These are phyloP conservation scores for Mytilinidion resinicola DNA, from an alignment of 495 filamentous ascomycete species.

Conservation along the genomic window DNA sequence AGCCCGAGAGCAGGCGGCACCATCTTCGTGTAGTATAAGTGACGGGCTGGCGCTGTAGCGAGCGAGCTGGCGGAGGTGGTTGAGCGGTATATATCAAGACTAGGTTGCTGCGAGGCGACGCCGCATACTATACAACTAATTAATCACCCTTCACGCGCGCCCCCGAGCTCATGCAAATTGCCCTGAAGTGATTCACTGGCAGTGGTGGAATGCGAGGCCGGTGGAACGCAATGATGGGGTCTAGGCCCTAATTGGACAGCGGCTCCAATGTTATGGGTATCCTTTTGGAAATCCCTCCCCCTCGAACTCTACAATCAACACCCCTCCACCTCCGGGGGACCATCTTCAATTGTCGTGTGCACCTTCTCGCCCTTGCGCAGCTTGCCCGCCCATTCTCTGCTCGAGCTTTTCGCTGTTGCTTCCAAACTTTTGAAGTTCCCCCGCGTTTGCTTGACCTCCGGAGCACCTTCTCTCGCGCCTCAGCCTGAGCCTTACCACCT, in stretches of 20 bases:
- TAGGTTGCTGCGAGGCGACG: background rate
- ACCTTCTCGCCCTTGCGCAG: conserved; percentile 7
- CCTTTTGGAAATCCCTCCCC: conserved; percentile 13
- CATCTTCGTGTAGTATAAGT: conserved; percentile 1
- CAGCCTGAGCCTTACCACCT: conserved; percentile 8
- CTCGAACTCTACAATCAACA: conserved; percentile 17
- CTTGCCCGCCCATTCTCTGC: background rate
- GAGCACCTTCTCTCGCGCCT: conserved; percentile 2
- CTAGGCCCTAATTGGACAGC: conserved; percentile 27
- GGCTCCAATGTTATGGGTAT: conserved; percentile 19
- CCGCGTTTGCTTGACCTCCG: background rate
- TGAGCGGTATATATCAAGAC: background rate
- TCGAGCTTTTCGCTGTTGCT: conserved; percentile 5
- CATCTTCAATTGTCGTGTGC: conserved; percentile 13
- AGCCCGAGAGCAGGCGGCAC: background rate
- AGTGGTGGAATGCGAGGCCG: conserved; percentile 15
- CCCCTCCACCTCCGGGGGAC: conserved; percentile 2
- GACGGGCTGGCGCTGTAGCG: background rate
- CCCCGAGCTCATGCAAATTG: background rate
- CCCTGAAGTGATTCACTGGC: background rate
- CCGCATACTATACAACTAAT: background rate
- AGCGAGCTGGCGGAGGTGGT: background rate
- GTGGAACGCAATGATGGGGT: conserved; percentile 16
- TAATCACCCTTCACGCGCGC: background rate
- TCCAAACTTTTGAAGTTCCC: conserved; percentile 20